Percentiles rank a stretch among this genome's conserved stretches.
These are phyloP conservation scores for Penstemon barbatus DNA, from an alignment of 257 asterid species.

Conservation along the genomic window DNA sequence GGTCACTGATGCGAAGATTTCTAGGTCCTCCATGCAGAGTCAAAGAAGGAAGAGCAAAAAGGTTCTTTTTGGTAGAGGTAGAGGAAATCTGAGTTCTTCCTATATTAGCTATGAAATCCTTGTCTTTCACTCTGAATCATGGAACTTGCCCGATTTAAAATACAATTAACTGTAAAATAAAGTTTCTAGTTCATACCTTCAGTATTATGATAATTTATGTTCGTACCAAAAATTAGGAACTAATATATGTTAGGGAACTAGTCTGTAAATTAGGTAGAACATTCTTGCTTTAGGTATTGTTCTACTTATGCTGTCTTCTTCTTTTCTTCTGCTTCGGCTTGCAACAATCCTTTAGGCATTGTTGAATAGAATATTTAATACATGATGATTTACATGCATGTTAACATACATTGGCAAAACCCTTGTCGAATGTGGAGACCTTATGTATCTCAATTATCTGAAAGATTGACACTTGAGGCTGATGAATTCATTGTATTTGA, in stretches of 20 bases:
- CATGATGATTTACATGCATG: conserved; percentile 10
- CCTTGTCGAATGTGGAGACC: conserved; percentile 21
- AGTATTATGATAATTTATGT: not conserved
- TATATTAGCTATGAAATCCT: conserved; percentile 16
- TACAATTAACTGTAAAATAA: not conserved
- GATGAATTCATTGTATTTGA: not conserved
- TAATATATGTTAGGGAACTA: not conserved
- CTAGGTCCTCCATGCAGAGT: conserved; percentile 46
- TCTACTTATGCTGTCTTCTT: not conserved
- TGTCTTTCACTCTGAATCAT: conserved; percentile 20
- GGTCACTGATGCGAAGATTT: conserved; percentile 39
- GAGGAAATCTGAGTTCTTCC: conserved; percentile 15
- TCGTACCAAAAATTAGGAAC: not conserved
- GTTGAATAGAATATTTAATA: not conserved
- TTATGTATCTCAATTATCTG: conserved; percentile 19
- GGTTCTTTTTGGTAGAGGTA: conserved; percentile 68
- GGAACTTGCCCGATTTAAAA: not conserved
- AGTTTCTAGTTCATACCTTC: not conserved
- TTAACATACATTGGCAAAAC: conserved; percentile 17
- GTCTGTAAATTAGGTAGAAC: too few species aligned
- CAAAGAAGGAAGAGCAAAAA: conserved; percentile 75
- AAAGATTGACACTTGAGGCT: conserved; percentile 18
- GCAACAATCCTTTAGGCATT: not conserved
- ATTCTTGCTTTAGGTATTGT: too few species aligned
- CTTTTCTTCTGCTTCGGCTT: not conserved